phyloP scores from a whole-genome alignment of 129 eudicot species.

The Flaveria bidentis region DNA sequence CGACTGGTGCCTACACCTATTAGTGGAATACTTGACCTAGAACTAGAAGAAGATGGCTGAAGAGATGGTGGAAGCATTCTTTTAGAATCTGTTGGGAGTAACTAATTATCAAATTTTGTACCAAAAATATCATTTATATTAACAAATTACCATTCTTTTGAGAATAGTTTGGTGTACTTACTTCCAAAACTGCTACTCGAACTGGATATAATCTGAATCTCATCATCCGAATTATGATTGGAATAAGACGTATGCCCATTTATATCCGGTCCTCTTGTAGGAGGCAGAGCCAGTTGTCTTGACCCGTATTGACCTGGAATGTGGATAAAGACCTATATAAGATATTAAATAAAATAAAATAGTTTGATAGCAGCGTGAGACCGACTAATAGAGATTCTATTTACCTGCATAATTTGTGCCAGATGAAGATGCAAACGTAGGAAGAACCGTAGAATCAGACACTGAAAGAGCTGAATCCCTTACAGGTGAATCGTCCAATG shows the following conservation, averaged over 20 bases:
- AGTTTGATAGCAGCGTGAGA: not conserved
- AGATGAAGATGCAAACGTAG: slow-evolving; percentile 38
- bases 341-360: not conserved
- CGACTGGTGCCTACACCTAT: slow-evolving; percentile 43
- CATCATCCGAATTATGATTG: slow-evolving; percentile 23
- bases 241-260: slow-evolving; percentile 48
- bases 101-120: slow-evolving; percentile 28
- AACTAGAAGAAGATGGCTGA: slow-evolving; percentile 37
- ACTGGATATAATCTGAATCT: slow-evolving; percentile 35
- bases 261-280: slow-evolving; percentile 27
- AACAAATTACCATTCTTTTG: slow-evolving; percentile 26
- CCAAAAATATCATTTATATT: slow-evolving; percentile 13
- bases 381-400: not conserved
- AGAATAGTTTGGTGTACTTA: slow-evolving; percentile 19
- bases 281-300: slow-evolving; percentile 27
- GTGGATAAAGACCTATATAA: not conserved
- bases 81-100: slow-evolving; percentile 37
- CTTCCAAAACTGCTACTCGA: slow-evolving; percentile 33
- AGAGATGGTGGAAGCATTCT: slow-evolving; percentile 58
- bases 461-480: slow-evolving; percentile 47
- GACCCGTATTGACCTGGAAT: slow-evolving; percentile 37
- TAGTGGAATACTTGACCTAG: slow-evolving; percentile 34
- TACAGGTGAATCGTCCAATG: slow-evolving; percentile 33
- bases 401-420: slow-evolving; percentile 47
- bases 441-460: slow-evolving; percentile 38